phyloP scores from a whole-genome alignment of 2,329 filamentous ascomycete species.

The Parastagonospora avenae region DNA sequence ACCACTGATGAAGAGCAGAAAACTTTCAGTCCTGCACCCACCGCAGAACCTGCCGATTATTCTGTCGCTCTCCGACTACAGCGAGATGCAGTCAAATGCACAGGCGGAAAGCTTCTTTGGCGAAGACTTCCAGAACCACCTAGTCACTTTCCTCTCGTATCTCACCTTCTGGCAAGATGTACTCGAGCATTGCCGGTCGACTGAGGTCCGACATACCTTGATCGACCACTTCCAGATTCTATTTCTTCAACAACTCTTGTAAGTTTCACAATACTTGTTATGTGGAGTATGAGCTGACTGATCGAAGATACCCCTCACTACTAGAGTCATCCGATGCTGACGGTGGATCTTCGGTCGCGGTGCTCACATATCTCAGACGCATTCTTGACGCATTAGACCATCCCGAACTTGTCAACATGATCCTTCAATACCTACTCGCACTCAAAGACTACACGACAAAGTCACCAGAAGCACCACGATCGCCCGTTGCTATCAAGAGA shows the following conservation, averaged over 20 bases:
- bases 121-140: constrained; percentile 78
- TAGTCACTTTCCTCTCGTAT: constrained; percentile 93
- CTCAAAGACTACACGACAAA: constrained; percentile 64
- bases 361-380: constrained; percentile 87
- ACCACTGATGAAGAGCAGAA: constrained; percentile 53
- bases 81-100: constrained; percentile 70
- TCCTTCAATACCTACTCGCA: constrained; percentile 88
- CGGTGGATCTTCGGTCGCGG: constrained; percentile 93
- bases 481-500: constrained; percentile 72
- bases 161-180: constrained; percentile 98
- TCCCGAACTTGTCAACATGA: constrained; percentile 90
- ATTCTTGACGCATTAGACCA: constrained; percentile 92
- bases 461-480: constrained; percentile 43
- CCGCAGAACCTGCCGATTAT: constrained; percentile 78
- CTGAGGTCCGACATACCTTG: constrained; percentile 89
- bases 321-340: constrained; percentile 97
- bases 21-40: constrained; percentile 81
- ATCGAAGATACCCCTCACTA: constrained; percentile 82
- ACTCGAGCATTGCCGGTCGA: constrained; percentile 89
- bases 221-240: constrained; percentile 97
- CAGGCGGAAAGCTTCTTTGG: constrained; percentile 73
- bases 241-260: constrained; percentile 93
- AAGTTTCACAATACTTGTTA: constrained; percentile 38
- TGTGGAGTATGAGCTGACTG: constrained; percentile 13
- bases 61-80: constrained; percentile 86